phyloP scores from a whole-genome alignment of 768 basidiomycete species.

The Saitozyma sp. region DNA sequence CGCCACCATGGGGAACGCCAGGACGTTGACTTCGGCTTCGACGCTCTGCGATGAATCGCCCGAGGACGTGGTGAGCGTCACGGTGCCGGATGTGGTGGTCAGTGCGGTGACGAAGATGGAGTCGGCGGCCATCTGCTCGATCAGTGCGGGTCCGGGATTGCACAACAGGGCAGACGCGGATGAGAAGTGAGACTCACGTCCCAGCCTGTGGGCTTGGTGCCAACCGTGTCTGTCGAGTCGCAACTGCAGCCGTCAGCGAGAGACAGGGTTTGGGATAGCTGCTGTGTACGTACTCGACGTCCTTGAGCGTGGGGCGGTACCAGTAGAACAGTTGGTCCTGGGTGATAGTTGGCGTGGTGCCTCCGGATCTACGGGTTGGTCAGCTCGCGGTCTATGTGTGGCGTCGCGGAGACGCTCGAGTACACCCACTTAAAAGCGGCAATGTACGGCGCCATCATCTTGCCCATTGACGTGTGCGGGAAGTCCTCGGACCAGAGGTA shows the following conservation, averaged over 20 bases:
- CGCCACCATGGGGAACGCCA: conserved; percentile 5
- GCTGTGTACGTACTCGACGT: too few species aligned
- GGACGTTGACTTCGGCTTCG: not conserved
- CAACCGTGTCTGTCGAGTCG: too few species aligned
- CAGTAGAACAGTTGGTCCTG: too few species aligned
- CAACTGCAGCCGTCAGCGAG: too few species aligned
- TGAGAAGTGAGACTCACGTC: not conserved
- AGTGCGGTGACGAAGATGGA: conserved; percentile 8
- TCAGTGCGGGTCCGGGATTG: not conserved
- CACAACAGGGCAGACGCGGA: not conserved
- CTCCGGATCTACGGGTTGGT: not conserved
- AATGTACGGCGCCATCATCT: conserved; percentile 1
- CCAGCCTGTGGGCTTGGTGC: not conserved
- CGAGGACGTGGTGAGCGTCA: not conserved
- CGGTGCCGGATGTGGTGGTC: not conserved
- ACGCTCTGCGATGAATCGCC: not conserved
- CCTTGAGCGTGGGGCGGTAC: too few species aligned
- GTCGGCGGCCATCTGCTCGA: not conserved
- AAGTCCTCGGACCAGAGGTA: conserved; percentile 1
- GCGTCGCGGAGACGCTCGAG: not conserved
- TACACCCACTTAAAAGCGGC: not conserved
- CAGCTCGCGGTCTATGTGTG: not conserved
- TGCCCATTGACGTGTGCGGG: not conserved
- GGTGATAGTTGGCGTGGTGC: not conserved
- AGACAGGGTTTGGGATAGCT: too few species aligned